Evolutionary conservation across 1,284 basidiomycete species (phyloP).

Genomic region (Taiwanofungus camphoratus): DNA sequence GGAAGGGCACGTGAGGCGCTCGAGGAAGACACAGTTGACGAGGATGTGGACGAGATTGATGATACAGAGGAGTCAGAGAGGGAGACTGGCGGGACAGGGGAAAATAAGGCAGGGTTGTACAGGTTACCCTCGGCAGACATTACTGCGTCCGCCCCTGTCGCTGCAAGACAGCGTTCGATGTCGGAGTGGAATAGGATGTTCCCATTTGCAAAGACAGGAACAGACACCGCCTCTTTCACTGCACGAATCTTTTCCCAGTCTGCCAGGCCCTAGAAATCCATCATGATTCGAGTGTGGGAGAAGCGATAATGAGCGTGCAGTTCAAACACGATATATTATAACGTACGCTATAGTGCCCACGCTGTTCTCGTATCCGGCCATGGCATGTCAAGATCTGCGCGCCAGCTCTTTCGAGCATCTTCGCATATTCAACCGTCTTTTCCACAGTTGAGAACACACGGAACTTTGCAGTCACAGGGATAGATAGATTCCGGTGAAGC

Average conservation of each 20-base stretch:
- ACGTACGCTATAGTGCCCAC: conserved; percentile 70
- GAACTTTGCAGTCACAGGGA: conserved; percentile 97
- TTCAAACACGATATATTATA: conserved; percentile 5
- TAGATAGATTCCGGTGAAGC: conserved; percentile 75
- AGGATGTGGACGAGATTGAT: conserved; percentile 13
- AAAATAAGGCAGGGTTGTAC: conserved; percentile 88
- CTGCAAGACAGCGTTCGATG: conserved; percentile 68
- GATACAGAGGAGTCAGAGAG: conserved; percentile 19
- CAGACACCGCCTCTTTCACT: conserved; percentile 62
- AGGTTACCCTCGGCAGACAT: conserved; percentile 97
- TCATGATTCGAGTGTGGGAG: too few species aligned
- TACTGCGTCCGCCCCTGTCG: conserved; percentile 86
- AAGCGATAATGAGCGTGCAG: conserved; percentile 5
- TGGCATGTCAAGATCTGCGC: conserved; percentile 96
- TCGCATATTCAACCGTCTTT: conserved; percentile 89
- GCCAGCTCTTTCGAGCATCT: conserved; percentile 92
- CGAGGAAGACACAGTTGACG: conserved; percentile 16
- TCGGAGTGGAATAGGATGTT: conserved; percentile 88
- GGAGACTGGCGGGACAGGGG: conserved; percentile 14
- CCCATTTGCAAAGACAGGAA: conserved; percentile 98
- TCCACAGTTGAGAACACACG: conserved; percentile 84
- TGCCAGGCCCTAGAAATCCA: conserved; percentile 53
- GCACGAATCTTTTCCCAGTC: conserved; percentile 33
- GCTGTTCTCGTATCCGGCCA: conserved; percentile 86
- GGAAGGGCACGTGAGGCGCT: conserved; percentile 29